A percentile compares a stretch with the other conserved stretches of the same genome.
Conservation (phyloP, 768 basidiomycete genomes). For the Pleurotus sapidus region DNA sequence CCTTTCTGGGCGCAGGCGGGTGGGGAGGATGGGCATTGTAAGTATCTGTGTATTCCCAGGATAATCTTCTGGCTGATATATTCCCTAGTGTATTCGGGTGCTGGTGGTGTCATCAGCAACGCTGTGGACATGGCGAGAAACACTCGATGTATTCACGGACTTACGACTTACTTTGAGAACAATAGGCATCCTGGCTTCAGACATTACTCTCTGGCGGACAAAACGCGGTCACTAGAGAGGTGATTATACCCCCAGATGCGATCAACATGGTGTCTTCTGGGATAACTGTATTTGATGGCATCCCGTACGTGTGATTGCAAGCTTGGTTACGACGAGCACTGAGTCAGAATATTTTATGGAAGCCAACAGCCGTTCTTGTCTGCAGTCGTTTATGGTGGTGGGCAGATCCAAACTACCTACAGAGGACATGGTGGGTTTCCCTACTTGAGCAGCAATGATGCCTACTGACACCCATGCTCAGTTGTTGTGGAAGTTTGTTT, state of each 20-base stretch:
- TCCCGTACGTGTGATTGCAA: constrained; percentile 13
- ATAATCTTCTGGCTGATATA: background rate
- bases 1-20: constrained; percentile 17
- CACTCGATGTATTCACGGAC: no score
- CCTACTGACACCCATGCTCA: background rate
- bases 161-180: background rate
- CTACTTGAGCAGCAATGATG: no score
- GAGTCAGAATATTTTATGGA: background rate
- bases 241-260: constrained; percentile 21
- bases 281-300: constrained; percentile 14
- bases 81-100: constrained; percentile 18
- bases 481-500: background rate
- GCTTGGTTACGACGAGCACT: no score
- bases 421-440: constrained; percentile 19
- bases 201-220: constrained; percentile 22
- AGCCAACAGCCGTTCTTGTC: constrained; percentile 22
- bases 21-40: constrained; percentile 21
- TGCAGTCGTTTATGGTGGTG: constrained; percentile 23
- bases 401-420: constrained; percentile 19
- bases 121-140: constrained; percentile 22
- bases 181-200: constrained; percentile 27
- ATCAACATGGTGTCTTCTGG: constrained; percentile 20
- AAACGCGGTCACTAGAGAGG: constrained; percentile 17
- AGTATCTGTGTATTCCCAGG: background rate
- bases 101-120: constrained; percentile 26